A percentile compares a stretch with the other conserved stretches of the same genome.
phyloP scores from a whole-genome alignment of 805 yeast genomes.

The Zygotorulaspora sp. region DNA sequence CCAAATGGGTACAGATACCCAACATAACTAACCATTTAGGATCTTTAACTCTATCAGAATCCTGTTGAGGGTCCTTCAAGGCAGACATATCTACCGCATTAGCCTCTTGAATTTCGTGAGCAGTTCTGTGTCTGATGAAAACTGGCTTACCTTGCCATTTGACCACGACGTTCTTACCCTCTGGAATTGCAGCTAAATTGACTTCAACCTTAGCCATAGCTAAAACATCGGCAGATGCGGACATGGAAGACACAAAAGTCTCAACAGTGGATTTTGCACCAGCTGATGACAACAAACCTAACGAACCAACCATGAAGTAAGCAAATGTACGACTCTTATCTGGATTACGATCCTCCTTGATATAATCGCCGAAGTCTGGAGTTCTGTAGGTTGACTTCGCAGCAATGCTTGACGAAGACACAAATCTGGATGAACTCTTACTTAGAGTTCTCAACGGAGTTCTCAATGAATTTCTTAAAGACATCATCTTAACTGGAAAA shows the following conservation, averaged over 20 bases:
- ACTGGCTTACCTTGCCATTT: constrained; percentile 99
- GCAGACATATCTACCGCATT: constrained; percentile 67
- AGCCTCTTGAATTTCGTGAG: constrained; percentile 91
- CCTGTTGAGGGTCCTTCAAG: constrained; percentile 93
- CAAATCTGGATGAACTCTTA: constrained; percentile 18
- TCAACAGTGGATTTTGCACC: constrained; percentile 96
- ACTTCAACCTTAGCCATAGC: constrained; percentile 99
- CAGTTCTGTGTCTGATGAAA: constrained; percentile 97
- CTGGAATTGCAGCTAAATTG: constrained; percentile 86
- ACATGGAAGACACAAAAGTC: constrained; percentile 84
- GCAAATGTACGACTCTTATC: constrained; percentile 82
- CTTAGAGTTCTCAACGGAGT: constrained; percentile 19
- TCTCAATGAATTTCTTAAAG: constrained; percentile 26
- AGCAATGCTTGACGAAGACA: constrained; percentile 32
- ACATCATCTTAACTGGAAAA: constrained; percentile 21
- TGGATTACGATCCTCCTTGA: constrained; percentile 63
- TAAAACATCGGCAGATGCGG: constrained; percentile 97
- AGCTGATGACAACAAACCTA: constrained; percentile 85
- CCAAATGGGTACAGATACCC: constrained; percentile 99
- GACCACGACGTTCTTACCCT: constrained; percentile 95
- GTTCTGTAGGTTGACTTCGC: constrained; percentile 78
- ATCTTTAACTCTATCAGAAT: constrained; percentile 87
- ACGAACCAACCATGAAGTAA: constrained; percentile 96
- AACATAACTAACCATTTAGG: constrained; percentile 99
- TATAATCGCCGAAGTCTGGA: constrained; percentile 81